These are phyloP conservation scores for Diospyros lotus DNA, from an alignment of 148 eudicot species.

Conservation along the genomic window DNA sequence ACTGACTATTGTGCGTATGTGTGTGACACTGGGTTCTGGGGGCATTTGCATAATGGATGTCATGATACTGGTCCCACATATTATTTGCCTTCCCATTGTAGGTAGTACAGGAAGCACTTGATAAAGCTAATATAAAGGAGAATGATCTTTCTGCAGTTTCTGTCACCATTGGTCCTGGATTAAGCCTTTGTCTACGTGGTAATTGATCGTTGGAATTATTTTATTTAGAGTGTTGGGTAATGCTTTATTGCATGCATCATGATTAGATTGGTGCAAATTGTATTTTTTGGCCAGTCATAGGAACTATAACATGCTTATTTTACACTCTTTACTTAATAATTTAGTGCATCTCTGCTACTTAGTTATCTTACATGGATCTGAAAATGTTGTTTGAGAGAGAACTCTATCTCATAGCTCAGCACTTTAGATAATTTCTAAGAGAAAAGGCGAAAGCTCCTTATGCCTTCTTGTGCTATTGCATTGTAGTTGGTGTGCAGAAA, in stretches of 20 bases:
- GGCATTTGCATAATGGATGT: not conserved
- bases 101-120: slow-evolving; percentile 94
- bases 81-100: slow-evolving; percentile 17
- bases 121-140: slow-evolving; percentile 70
- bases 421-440: not conserved
- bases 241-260: not conserved
- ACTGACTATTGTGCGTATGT: not conserved
- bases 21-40: not conserved
- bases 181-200: slow-evolving; percentile 97
- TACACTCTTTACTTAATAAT: not conserved
- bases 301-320: slow-evolving; percentile 1
- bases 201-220: slow-evolving; percentile 11
- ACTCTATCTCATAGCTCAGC: not conserved
- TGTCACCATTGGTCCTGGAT: slow-evolving; percentile 99
- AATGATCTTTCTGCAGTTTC: slow-evolving; percentile 92
- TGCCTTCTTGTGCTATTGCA: slow-evolving; percentile 15
- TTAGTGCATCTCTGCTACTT: slow-evolving; percentile 1
- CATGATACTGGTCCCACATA: not conserved
- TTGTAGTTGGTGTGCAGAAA: slow-evolving; percentile 89
- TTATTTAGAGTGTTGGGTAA: slow-evolving; percentile 1
- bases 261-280: not conserved
- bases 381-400: not conserved
- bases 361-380: not conserved
- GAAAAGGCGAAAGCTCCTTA: not conserved
- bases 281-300: not conserved